Conservation (phyloP, 2,329 filamentous ascomycete genomes). For the Triangularia verruculosa region DNA sequence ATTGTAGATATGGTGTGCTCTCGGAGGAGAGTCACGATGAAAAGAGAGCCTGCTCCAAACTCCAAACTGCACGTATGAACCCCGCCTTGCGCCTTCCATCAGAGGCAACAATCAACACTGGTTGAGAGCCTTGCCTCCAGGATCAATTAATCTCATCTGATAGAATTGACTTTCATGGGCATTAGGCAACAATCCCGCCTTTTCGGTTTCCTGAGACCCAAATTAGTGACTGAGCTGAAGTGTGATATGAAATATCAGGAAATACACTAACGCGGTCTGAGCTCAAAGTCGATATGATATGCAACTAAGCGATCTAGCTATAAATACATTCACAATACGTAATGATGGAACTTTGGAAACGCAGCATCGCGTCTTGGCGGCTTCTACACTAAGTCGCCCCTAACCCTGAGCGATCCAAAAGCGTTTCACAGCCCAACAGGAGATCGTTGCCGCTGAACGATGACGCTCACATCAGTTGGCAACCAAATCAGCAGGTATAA, state of each 20-base stretch:
- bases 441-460: not conserved
- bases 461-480: not conserved
- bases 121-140: not conserved
- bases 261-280: not conserved
- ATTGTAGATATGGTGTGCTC: not conserved
- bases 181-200: not conserved
- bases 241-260: not conserved
- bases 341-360: not conserved
- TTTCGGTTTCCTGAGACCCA: not conserved
- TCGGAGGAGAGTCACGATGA: not conserved
- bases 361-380: not conserved
- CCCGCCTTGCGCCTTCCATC: not conserved
- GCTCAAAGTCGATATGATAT: not conserved
- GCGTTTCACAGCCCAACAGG: not conserved
- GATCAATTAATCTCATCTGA: not conserved
- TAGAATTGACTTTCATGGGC: not conserved
- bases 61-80: not conserved
- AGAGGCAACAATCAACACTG: not conserved
- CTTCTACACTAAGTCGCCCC: not conserved
- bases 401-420: slow-evolving; percentile 1
- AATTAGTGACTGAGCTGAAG: not conserved
- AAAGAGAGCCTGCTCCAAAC: not conserved
- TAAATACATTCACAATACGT: not conserved
- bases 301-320: not conserved
- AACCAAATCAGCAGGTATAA: not conserved